These are phyloP conservation scores for Ustilago cynodontis DNA, from an alignment of 1,284 basidiomycete genomes.

Conservation along the genomic window DNA sequence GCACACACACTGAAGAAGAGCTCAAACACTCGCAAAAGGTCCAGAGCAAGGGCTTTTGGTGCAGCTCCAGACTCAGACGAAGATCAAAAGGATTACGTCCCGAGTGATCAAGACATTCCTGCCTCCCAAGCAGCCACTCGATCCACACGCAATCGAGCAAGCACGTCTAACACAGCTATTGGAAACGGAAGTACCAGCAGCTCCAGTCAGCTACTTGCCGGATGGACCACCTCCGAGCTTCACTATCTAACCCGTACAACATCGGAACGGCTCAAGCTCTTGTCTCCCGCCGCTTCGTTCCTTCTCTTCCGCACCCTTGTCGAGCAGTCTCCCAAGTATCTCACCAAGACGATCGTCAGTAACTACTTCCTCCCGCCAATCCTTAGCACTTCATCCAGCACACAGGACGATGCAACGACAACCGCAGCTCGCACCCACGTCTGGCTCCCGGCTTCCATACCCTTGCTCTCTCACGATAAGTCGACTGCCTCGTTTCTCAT, in stretches of 20 bases:
- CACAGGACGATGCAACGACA: background rate
- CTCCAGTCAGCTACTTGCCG: conserved; percentile 24
- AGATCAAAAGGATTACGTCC: conserved; percentile 38
- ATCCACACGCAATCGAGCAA: conserved; percentile 13
- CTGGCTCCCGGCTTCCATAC: conserved; percentile 43
- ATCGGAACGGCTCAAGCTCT: conserved; percentile 36
- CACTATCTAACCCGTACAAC: conserved; percentile 40
- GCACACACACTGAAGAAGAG: conserved; percentile 7
- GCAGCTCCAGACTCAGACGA: conserved; percentile 36
- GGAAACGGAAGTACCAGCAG: background rate
- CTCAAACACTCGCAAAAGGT: conserved; percentile 15
- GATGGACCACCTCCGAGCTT: conserved; percentile 41
- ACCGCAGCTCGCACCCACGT: conserved; percentile 32
- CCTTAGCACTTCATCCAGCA: background rate
- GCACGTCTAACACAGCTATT: background rate
- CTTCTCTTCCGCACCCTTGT: conserved; percentile 31
- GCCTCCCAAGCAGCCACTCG: background rate
- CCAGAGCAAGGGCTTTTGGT: conserved; percentile 31
- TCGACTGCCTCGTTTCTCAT: conserved; percentile 30
- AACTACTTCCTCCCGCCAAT: conserved; percentile 40
- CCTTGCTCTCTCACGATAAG: conserved; percentile 38
- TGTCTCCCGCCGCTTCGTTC: conserved; percentile 33
- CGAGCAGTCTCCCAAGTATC: conserved; percentile 24
- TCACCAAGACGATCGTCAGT: conserved; percentile 32
- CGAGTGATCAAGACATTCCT: conserved; percentile 16